Base-by-base conservation (phyloP, 1,139 yeast genomes). In the Candida sp. region DNA sequence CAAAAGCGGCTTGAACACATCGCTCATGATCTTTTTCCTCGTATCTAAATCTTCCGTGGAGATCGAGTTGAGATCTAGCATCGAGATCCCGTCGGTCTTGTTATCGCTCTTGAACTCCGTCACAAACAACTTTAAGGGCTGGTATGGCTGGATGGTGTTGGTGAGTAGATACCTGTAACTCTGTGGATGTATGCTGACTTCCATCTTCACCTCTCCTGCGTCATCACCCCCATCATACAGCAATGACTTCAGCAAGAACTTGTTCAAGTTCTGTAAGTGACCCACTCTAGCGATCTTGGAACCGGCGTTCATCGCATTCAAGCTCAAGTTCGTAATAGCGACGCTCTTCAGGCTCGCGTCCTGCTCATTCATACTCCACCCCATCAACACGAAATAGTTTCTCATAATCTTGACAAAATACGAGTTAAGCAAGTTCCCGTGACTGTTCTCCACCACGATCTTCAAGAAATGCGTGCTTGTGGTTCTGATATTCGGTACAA, bases 401-500 rank as follows among this genome's bases (percentile, higher is more conserved):
- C 78, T 78, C 55, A 87, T 61, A 3, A 88, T 74, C 60, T 86
- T 87, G 44, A 80, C 76, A 74, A 86, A 87, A 47, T 82, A 76
- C 12, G 81, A 72, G 55, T 83, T 74, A 2, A 84, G 80, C n/a
- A 86, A 66, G 2, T 85, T 70, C 30, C 75, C 78, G 23, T 76
- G 79, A 26, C 77, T 69, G 46, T 72, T 56, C 39, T 75, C 75
- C 23, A 90, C 66, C 48, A 90, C 63, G 4, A 86, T 73, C 34
- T 74, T 73, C 34, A 92, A 70, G 58, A 86, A 87, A 52, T 78
- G 79, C 0, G 94, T 82, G 4, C 96, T 83, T 56, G 86, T 88
- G 48, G 83, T 81, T 45, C 96, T 80, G 38, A 92, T 84, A 7
- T 84, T 85, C 0, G 93, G 86, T 37, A 80, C 81, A 43, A 94